Evolutionary conservation across 345 rosid genomes (phyloP).

Genomic region (Gossypium bickii): DNA sequence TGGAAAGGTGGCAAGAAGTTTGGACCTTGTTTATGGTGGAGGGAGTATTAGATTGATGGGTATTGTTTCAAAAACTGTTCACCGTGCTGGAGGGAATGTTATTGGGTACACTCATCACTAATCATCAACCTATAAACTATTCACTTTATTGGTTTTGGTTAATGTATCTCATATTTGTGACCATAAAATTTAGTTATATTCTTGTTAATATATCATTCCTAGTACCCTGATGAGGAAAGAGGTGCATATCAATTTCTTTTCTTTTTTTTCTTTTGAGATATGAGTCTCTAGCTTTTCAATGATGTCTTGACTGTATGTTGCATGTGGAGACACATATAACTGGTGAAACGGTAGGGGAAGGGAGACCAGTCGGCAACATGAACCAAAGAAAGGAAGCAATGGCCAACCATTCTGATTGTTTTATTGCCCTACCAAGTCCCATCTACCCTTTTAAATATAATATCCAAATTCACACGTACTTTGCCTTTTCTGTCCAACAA

Average conservation of each 20-base stretch:
- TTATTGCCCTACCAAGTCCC: constrained; percentile 72
- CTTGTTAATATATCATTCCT: not conserved
- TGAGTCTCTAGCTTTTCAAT: not conserved
- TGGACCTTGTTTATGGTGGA: constrained; percentile 93
- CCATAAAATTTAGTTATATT: not conserved
- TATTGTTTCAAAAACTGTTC: constrained; percentile 73
- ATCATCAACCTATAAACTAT: not conserved
- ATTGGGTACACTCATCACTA: constrained; percentile 43
- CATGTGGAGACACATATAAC: constrained; percentile 44
- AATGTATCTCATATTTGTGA: not conserved
- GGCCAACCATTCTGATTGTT: constrained; percentile 70
- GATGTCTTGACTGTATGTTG: not conserved
- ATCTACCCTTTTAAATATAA: no score
- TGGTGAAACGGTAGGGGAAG: constrained; percentile 79
- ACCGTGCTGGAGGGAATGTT: constrained; percentile 78
- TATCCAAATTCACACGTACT: no score
- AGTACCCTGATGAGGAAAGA: not conserved
- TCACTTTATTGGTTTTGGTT: not conserved
- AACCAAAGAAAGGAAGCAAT: constrained; percentile 75
- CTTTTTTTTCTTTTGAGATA: not conserved
- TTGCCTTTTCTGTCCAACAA: no score
- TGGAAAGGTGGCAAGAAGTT: constrained; percentile 63
- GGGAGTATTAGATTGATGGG: constrained; percentile 95
- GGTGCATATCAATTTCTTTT: not conserved
- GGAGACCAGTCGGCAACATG: constrained; percentile 71